These are phyloP conservation scores for Candida tunisiensis DNA, from an alignment of 1,139 yeast species.

Conservation along the genomic window DNA sequence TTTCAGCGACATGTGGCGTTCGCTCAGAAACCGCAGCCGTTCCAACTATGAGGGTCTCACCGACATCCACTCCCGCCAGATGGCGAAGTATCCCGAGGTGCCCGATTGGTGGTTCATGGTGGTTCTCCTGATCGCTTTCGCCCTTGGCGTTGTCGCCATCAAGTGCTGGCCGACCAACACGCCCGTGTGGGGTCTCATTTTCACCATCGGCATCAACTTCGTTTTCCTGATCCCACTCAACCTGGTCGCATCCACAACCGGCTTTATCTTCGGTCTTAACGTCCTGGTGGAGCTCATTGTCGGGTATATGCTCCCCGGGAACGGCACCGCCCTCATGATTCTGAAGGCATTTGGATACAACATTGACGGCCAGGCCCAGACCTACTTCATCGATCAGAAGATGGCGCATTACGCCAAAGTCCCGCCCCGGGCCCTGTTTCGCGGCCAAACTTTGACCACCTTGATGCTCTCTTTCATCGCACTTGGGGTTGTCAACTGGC, in stretches of 20 bases:
- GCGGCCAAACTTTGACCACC: conserved; percentile 35
- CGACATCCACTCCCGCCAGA: conserved; percentile 42
- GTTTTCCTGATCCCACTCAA: conserved; percentile 34
- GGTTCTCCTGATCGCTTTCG: conserved; percentile 29
- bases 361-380: conserved; percentile 41
- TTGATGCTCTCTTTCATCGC: conserved; percentile 21
- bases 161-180: conserved; percentile 27
- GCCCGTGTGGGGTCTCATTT: conserved; percentile 38
- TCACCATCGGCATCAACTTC: conserved; percentile 36
- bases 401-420: conserved; percentile 39
- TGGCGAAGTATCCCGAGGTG: conserved; percentile 38
- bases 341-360: conserved; percentile 30
- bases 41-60: conserved; percentile 18
- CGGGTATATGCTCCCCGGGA: conserved; percentile 48
- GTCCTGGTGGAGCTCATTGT: conserved; percentile 38
- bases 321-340: conserved; percentile 42
- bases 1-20: conserved; percentile 1
- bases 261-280: conserved; percentile 34
- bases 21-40: conserved; percentile 2
- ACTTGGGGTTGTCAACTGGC: conserved; percentile 36
- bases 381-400: conserved; percentile 37
- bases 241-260: conserved; percentile 32
- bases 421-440: conserved; percentile 35
- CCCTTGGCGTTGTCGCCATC: conserved; percentile 29
- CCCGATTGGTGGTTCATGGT: conserved; percentile 42